These are phyloP conservation scores for Colletotrichum tanaceti DNA, from an alignment of 2,329 filamentous ascomycete species.

Conservation along the genomic window DNA sequence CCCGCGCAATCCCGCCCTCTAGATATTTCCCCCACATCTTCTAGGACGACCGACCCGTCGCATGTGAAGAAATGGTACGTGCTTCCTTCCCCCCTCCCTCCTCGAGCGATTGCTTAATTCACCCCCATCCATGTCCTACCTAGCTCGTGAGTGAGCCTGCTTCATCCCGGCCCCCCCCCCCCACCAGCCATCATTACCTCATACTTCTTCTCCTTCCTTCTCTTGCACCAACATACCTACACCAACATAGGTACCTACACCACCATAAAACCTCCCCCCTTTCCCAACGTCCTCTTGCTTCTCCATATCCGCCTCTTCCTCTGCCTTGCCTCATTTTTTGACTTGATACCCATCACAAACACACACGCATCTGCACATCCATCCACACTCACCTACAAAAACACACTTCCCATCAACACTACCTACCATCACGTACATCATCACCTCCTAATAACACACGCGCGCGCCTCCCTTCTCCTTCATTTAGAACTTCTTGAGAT, in stretches of 20 bases:
- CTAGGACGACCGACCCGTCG: conserved; percentile 10
- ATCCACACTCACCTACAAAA: no score
- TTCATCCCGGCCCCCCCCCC: conserved; percentile 17
- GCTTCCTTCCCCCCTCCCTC: not conserved
- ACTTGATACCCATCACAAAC: not conserved
- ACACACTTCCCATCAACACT: no score
- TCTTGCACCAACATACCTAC: conserved; percentile 8
- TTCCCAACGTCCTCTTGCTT: no score
- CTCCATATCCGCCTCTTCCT: not conserved
- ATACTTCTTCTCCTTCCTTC: not conserved
- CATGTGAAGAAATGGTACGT: conserved; percentile 35
- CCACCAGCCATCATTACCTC: conserved; percentile 12
- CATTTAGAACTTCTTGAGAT: conserved; percentile 21
- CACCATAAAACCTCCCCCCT: not conserved
- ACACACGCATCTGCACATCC: no score
- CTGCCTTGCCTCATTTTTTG: not conserved
- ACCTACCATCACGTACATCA: not conserved
- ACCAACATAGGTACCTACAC: no score
- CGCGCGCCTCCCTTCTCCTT: not conserved
- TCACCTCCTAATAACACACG: not conserved
- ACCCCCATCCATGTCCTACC: no score
- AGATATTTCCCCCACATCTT: conserved; percentile 14
- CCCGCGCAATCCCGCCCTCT: not conserved
- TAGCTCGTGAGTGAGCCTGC: conserved; percentile 7
- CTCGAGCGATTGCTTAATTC: no score